phyloP scores from a whole-genome alignment of 2,329 filamentous ascomycete species.

The Cytospora piceae region DNA sequence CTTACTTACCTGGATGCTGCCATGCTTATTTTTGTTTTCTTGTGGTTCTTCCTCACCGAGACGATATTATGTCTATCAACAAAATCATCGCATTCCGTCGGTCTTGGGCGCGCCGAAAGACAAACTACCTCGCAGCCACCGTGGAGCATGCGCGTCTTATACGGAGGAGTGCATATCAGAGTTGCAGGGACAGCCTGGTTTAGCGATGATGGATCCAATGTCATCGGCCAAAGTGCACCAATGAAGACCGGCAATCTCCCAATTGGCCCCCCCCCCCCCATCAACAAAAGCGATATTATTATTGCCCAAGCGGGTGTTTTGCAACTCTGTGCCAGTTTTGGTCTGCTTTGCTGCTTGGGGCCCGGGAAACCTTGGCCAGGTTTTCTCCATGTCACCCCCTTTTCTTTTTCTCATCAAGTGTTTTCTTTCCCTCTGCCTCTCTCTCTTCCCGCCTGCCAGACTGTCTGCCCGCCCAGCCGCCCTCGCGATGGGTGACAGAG shows the following conservation, averaged over 20 bases:
- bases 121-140: background rate
- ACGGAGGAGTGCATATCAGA: conserved; percentile 16
- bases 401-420: background rate
- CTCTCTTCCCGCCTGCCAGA: background rate
- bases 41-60: background rate
- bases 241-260: conserved; percentile 18
- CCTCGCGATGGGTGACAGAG: background rate
- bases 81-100: background rate
- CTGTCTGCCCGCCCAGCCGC: no score
- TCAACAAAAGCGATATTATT: background rate
- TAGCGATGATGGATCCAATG: conserved; percentile 20
- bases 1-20: no score
- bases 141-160: conserved; percentile 2
- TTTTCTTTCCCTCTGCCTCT: background rate
- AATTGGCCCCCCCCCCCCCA: background rate
- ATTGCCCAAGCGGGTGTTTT: conserved; percentile 1
- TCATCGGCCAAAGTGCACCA: conserved; percentile 14
- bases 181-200: conserved; percentile 23
- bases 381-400: background rate
- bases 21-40: background rate
- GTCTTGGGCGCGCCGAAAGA: background rate
- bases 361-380: background rate
- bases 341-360: background rate
- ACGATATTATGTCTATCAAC: background rate
- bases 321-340: background rate